Percentiles rank a stretch among this genome's conserved stretches.
These are phyloP conservation scores for Ophiostoma pallidulum DNA, from an alignment of 2,329 filamentous ascomycete genomes.

Conservation along the genomic window DNA sequence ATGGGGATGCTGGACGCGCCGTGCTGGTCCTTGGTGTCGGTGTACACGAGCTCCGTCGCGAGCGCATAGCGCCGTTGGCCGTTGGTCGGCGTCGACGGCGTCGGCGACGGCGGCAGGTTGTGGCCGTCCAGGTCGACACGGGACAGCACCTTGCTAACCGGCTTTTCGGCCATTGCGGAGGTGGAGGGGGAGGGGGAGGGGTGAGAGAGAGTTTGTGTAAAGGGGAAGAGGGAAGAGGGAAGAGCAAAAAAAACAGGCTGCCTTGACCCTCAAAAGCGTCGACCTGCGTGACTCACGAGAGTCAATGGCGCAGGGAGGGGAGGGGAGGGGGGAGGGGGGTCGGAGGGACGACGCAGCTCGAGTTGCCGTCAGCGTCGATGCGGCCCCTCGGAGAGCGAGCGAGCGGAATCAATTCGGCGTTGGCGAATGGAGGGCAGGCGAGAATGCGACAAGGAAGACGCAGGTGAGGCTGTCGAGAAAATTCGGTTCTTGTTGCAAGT, in stretches of 20 bases:
- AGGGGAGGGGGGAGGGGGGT: too few species aligned
- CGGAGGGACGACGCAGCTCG: too few species aligned
- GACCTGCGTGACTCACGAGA: conserved; percentile 3
- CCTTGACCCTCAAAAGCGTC: background rate
- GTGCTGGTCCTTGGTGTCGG: conserved; percentile 93
- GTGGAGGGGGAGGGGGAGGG: background rate
- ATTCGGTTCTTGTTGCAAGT: too few species aligned
- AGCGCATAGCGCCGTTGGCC: conserved; percentile 79
- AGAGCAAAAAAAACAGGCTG: background rate
- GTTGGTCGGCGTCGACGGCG: conserved; percentile 79
- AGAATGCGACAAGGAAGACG: too few species aligned
- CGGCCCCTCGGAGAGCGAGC: too few species aligned
- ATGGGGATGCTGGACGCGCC: conserved; percentile 93
- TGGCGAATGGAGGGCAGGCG: too few species aligned
- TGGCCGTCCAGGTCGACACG: conserved; percentile 74
- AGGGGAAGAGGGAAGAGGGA: background rate
- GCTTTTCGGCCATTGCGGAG: conserved; percentile 24
- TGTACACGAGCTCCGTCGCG: conserved; percentile 93
- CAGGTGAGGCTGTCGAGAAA: too few species aligned
- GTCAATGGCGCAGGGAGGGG: too few species aligned
- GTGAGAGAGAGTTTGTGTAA: background rate
- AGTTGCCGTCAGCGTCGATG: too few species aligned
- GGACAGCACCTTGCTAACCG: conserved; percentile 41
- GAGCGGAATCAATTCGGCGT: too few species aligned
- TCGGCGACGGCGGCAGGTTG: conserved; percentile 80